Percentiles rank a stretch among this genome's conserved stretches.
Conservation (phyloP, 2,329 filamentous ascomycete genomes). For the Fusarium neocosmosporiellum region DNA sequence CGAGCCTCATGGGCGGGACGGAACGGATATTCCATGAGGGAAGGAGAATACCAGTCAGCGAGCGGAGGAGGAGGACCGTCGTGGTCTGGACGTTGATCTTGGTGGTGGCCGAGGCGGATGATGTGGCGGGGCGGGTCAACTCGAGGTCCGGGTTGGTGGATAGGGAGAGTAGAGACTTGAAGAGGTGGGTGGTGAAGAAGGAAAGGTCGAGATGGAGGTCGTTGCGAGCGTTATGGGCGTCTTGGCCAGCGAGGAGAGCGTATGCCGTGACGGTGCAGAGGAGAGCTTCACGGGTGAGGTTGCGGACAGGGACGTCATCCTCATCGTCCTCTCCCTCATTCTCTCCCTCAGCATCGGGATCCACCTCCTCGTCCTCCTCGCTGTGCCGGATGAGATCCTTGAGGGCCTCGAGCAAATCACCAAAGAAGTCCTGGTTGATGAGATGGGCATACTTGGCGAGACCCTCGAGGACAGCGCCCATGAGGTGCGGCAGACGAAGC, state of each 20-base stretch:
- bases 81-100: slow-evolving; percentile 96
- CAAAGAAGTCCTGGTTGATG: slow-evolving; percentile 99
- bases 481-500: slow-evolving; percentile 80
- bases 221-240: slow-evolving; percentile 84
- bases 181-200: slow-evolving; percentile 96
- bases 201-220: slow-evolving; percentile 89
- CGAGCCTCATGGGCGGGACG: slow-evolving; percentile 85
- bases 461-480: slow-evolving; percentile 97
- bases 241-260: slow-evolving; percentile 94
- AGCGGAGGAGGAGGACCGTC: slow-evolving; percentile 89
- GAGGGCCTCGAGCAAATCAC: slow-evolving; percentile 91
- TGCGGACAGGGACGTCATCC: slow-evolving; percentile 65
- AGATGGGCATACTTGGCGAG: slow-evolving; percentile 93
- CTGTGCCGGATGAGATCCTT: slow-evolving; percentile 90
- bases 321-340: slow-evolving; percentile 58
- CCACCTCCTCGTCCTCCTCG: slow-evolving; percentile 64
- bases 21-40: slow-evolving; percentile 78
- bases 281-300: slow-evolving; percentile 85
- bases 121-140: slow-evolving; percentile 64
- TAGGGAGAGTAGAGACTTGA: slow-evolving; percentile 83
- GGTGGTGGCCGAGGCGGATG: slow-evolving; percentile 56
- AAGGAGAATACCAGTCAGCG: slow-evolving; percentile 83
- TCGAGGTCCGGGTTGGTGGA: slow-evolving; percentile 89
- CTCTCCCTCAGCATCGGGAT: slow-evolving; percentile 56
- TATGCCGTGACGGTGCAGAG: slow-evolving; percentile 97